Conservation (phyloP, 106 monocot genomes). For the Acorus calamus region DNA sequence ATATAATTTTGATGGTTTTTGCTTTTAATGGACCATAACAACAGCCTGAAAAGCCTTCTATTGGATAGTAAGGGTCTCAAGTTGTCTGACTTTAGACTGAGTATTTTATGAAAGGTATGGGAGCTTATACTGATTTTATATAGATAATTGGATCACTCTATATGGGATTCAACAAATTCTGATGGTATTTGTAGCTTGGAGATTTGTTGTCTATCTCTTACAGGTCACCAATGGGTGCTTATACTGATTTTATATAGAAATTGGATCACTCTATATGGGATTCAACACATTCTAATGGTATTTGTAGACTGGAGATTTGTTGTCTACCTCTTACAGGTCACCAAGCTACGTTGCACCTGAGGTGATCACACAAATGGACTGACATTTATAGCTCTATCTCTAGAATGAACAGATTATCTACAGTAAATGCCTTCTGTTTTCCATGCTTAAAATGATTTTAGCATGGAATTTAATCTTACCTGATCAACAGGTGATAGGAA, state of each 20-base stretch:
- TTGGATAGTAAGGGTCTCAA: conserved; percentile 51
- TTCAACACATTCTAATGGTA: not conserved
- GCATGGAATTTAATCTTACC: not conserved
- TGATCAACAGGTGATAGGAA: conserved; percentile 38
- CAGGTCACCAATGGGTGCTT: too few relatives aligned
- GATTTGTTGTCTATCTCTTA: conserved; percentile 35
- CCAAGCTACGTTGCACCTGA: conserved; percentile 80
- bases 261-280: not conserved
- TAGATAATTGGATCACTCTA: not conserved
- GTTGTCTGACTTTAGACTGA: conserved; percentile 65
- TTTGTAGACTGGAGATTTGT: conserved; percentile 35
- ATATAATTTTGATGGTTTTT: too few relatives aligned
- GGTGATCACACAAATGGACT: conserved; percentile 14
- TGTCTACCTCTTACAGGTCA: conserved; percentile 62
- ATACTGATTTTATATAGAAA: not conserved
- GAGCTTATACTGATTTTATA: not conserved
- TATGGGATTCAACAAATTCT: not conserved
- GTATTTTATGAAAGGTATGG: conserved; percentile 34
- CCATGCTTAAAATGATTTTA: too few relatives aligned
- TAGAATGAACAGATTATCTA: too few relatives aligned
- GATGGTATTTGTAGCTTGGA: conserved; percentile 22
- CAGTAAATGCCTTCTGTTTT: too few relatives aligned
- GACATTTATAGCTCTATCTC: too few relatives aligned
- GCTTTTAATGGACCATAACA: not conserved
- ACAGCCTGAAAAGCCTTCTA: conserved; percentile 58